A percentile compares a stretch with the other conserved stretches of the same genome.
Evolutionary conservation across 176 grass and related monocot genomes (phyloP).

Genomic region (Thinopyrum elongatum): DNA sequence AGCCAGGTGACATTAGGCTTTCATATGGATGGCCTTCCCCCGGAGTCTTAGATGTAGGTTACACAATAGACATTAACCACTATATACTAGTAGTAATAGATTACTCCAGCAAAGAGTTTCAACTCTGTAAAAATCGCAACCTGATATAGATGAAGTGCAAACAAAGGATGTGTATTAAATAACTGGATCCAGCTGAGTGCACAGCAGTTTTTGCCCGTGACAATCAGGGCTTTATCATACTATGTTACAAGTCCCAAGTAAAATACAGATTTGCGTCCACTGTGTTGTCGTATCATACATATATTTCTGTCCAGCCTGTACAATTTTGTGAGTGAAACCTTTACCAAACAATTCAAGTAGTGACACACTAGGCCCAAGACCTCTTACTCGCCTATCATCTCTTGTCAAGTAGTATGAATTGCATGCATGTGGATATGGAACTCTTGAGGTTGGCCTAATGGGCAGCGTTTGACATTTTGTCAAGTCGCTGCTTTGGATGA

Average conservation of each 20-base stretch:
- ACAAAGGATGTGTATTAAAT: background rate
- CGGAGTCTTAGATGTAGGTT: background rate
- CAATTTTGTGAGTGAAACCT: background rate
- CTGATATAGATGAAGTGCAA: background rate
- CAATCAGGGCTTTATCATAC: background rate
- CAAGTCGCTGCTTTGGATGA: background rate
- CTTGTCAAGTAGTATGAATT: background rate
- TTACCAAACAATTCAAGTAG: background rate
- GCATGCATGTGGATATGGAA: slow-evolving; percentile 7
- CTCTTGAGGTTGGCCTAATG: background rate
- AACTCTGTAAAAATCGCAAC: background rate
- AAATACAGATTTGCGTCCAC: background rate
- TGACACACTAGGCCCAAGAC: background rate
- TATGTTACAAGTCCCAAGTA: background rate
- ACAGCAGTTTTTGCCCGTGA: background rate
- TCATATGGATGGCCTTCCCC: background rate
- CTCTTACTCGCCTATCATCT: background rate
- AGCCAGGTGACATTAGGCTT: background rate
- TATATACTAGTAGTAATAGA: background rate
- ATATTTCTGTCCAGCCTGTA: background rate
- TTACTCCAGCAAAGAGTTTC: background rate
- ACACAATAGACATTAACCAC: background rate
- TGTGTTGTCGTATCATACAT: background rate
- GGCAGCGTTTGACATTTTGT: background rate
- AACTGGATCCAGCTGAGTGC: background rate